Evolutionary conservation across 768 basidiomycete species (phyloP).

Genomic region (Kondoa subrosea): DNA sequence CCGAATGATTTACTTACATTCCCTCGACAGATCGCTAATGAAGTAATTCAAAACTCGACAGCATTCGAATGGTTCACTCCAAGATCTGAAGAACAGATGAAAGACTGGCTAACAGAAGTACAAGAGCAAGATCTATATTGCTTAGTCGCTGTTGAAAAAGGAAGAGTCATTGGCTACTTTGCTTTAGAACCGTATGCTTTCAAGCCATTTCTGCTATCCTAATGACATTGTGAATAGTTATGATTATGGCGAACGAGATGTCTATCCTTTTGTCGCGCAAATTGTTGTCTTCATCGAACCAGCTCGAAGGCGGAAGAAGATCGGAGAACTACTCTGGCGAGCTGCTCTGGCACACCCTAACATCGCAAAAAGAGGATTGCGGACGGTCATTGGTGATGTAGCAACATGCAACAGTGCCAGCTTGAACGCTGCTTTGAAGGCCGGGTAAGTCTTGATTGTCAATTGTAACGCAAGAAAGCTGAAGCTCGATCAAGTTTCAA

Average conservation of each 20-base stretch:
- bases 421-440: not conserved
- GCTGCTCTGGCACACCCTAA: not conserved
- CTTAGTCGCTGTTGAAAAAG: not conserved
- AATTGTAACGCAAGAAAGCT: no score
- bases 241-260: not conserved
- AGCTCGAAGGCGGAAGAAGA: not conserved
- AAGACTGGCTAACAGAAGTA: not conserved
- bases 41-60: not conserved
- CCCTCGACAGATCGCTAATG: not conserved
- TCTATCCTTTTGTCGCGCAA: not conserved
- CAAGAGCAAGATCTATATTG: not conserved
- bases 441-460: no score
- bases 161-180: not conserved
- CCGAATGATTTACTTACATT: not conserved
- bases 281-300: not conserved
- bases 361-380: not conserved
- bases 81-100: not conserved
- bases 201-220: no score
- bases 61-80: not conserved
- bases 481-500: no score
- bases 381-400: not conserved
- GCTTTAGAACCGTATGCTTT: not conserved
- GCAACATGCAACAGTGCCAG: not conserved
- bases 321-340: not conserved
- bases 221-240: no score